A percentile compares a stretch with the other conserved stretches of the same genome.
These are phyloP conservation scores for Colletotrichum sp. DNA, from an alignment of 2,329 filamentous ascomycete species.

Conservation along the genomic window DNA sequence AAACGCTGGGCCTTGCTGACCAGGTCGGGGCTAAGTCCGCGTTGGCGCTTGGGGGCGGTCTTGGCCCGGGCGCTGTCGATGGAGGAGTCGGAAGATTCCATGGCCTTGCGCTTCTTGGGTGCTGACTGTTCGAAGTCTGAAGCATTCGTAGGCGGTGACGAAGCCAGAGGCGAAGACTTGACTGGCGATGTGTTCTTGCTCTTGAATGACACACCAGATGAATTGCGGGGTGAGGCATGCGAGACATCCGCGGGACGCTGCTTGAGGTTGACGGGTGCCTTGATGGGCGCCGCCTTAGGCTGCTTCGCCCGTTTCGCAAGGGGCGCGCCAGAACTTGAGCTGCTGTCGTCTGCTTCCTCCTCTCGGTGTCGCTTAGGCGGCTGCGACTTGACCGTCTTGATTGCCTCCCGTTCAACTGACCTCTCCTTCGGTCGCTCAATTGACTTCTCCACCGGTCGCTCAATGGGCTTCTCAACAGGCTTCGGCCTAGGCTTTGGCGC, in stretches of 20 bases:
- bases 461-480: conserved; percentile 26
- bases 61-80: conserved; percentile 18
- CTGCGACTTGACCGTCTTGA: conserved; percentile 34
- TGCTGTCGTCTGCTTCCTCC: conserved; percentile 54
- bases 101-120: conserved; percentile 51
- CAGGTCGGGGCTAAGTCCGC: conserved; percentile 49
- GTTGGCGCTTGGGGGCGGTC: conserved; percentile 40
- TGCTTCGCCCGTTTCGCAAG: conserved; percentile 63
- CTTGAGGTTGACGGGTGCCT: conserved; percentile 35
- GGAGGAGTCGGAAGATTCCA: conserved; percentile 21
- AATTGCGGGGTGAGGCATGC: conserved; percentile 49
- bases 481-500: conserved; percentile 37
- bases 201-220: conserved; percentile 45
- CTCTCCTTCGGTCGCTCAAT: conserved; percentile 30
- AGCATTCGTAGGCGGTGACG: conserved; percentile 69
- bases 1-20: conserved; percentile 60
- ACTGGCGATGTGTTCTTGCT: conserved; percentile 57
- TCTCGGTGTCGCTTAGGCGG: conserved; percentile 57
- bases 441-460: conserved; percentile 11
- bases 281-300: conserved; percentile 41
- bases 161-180: conserved; percentile 70
- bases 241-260: conserved; percentile 55
- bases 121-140: conserved; percentile 61
- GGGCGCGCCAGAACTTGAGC: conserved; percentile 64
- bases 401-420: conserved; percentile 29